Evolutionary conservation across 2,329 filamentous ascomycete species (phyloP), one percentile per base, ranked within the genome.

Genomic region (Apiospora arundinis): DNA sequence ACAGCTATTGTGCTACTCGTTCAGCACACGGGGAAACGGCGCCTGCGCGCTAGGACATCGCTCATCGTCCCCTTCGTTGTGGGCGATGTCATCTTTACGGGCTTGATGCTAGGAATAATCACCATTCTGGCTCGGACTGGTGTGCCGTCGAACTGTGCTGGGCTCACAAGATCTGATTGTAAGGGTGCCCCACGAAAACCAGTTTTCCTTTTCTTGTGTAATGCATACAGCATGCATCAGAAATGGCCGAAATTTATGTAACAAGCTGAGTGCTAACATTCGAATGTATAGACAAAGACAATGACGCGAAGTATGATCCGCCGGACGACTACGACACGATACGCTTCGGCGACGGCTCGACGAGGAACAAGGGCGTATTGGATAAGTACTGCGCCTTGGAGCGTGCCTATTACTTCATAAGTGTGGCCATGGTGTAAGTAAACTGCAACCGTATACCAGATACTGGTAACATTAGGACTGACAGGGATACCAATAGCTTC

Each of bases 131-230:
- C 81, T 44, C 74, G 74, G 11, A 73, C 76, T 2, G 82, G 82
- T 8, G 74, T 83, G 2, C 82, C 82, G 0, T 70, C 74, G 0
- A 76, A 82, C 69, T 83, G 82, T 44, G 74, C 72, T 25, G 81
- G 81, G 40, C 70, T 83, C 56, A 80, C 79, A 37, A 72, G 69
- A 37, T 23, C 40, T 32, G 71, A 79, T 71, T 73, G 75, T 77
- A 72, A 71, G 73, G 28, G 4, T 23, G 21, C n/a, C 32, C 32
- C 32, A 23, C 21, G 4, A 0, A 37, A 25, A 9, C 2, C 32
- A 32, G n/a, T 37, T n/a, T 7, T n/a, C 21, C 8, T 48, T 48
- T n/a, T 18, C 6, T 23, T 2, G 28, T 63, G 8, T 32, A 6
- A 23, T 18, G 12, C 5, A 3, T 40, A 21, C 40, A 6, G 28